These are phyloP conservation scores for Arthrobotrys megalospora DNA, from an alignment of 2,329 filamentous ascomycete species.

Conservation along the genomic window DNA sequence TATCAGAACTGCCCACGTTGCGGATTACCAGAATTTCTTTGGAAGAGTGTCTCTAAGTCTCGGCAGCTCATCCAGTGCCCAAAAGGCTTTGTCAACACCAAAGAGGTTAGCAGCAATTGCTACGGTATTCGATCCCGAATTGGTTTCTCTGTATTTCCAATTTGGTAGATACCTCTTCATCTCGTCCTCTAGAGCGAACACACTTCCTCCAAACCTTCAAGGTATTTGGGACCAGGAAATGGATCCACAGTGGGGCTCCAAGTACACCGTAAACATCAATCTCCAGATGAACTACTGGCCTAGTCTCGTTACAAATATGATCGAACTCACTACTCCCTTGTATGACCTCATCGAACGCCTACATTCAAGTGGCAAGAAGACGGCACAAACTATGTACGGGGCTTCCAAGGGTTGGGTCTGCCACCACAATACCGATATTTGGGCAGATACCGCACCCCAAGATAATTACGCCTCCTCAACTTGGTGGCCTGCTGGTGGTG, in stretches of 20 bases:
- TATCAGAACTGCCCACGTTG: conserved; percentile 51
- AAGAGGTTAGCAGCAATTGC: conserved; percentile 53
- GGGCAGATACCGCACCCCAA: conserved; percentile 67
- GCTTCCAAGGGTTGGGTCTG: conserved; percentile 66
- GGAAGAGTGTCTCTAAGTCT: conserved; percentile 65
- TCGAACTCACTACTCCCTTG: conserved; percentile 68
- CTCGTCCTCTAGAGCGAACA: conserved; percentile 65
- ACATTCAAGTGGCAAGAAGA: conserved; percentile 65
- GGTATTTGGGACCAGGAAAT: conserved; percentile 69
- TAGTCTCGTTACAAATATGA: conserved; percentile 65
- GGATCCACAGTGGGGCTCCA: conserved; percentile 69
- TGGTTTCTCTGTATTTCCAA: conserved; percentile 66
- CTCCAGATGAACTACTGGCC: conserved; percentile 73
- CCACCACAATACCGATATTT: conserved; percentile 68
- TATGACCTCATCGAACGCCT: conserved; percentile 68
- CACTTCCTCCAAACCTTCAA: conserved; percentile 69
- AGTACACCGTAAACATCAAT: conserved; percentile 72
- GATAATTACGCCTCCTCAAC: conserved; percentile 65
- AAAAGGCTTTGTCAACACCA: conserved; percentile 63
- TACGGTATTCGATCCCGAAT: conserved; percentile 62
- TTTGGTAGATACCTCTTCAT: conserved; percentile 68
- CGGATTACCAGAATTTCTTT: conserved; percentile 66
- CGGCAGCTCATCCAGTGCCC: conserved; percentile 48
- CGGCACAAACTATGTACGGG: conserved; percentile 67
- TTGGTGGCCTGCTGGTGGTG: conserved; percentile 68